Conservation (phyloP, 2,329 filamentous ascomycete genomes). For the Trichoderma guizhouense region DNA sequence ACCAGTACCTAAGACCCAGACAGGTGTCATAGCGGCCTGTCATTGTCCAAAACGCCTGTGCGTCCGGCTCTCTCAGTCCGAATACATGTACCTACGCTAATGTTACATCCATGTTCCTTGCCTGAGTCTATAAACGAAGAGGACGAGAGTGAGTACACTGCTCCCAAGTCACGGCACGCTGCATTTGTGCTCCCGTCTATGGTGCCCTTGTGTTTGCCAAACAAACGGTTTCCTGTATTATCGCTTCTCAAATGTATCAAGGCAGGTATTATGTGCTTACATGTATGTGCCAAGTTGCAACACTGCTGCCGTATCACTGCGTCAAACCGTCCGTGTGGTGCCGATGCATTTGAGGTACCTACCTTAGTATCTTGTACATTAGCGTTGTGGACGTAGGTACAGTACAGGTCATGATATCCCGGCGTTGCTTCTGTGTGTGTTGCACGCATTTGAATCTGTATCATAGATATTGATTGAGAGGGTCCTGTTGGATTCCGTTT, state of each 20-base stretch:
- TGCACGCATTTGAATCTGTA: background rate
- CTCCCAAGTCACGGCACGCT: background rate
- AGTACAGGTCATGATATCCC: background rate
- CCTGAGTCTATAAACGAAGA: background rate
- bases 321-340: constrained; percentile 4
- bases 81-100: background rate
- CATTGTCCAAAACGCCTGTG: background rate
- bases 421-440: background rate
- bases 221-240: background rate
- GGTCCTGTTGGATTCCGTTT: background rate
- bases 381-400: background rate
- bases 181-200: background rate
- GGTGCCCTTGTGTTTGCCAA: background rate
- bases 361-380: background rate
- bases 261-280: background rate
- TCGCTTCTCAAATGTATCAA: too few species aligned
- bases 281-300: background rate
- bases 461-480: background rate
- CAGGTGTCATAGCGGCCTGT: background rate
- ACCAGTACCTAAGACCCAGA: background rate
- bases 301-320: background rate
- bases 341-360: background rate
- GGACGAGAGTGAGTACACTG: background rate
- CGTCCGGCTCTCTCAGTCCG: background rate
- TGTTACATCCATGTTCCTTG: background rate